Base-by-base conservation (phyloP, 495 filamentous ascomycete species). In the Hamigera avellanea region DNA sequence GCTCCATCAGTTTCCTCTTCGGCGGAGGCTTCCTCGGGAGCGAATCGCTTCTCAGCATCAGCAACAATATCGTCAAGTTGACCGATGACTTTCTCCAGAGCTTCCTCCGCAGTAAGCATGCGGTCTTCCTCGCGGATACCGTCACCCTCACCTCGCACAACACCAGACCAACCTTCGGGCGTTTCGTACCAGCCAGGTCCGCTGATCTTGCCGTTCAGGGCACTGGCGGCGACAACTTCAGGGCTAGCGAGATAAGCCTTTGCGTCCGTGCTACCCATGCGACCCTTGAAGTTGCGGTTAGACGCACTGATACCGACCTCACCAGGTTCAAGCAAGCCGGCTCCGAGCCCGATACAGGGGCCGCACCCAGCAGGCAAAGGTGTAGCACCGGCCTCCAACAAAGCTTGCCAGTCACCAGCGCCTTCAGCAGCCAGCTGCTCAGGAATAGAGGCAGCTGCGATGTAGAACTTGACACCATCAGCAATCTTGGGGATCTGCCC, bases 281-380 rank as follows among this genome's bases (percentile, higher is more conserved):
- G 75, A 0, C 86, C 88, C 60, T 91, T 88, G 68, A 93, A 95
- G 57, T 94, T 95, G 14, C 89, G 76, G 64, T 95, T 95, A 34
- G 72, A 80, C 0, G 85, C 83, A 43, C 72, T 80, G 49, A 95
- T 93, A n/a, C 89, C 88, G 18, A 89, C 78, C 60, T 95, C 85
- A 2, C 83, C 84, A 8, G 76, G 71, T 48, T 95, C 81, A 0
- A 95, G 70, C 0, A 95, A 67, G 7, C 89, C 88, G 1, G 76
- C 80, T 3, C 87, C 63, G 5, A 95, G 72, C 2, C 91, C 89
- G 41, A 98, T 95, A 54, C 89, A 96, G 1, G 84, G 82, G 1
- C 83, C 87, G 47, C 89, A 96, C 0, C 83, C 84, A 1, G 86
- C 69, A 0, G 83, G 83, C 0, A 93, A 64, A 1, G 78, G 63